Percentiles rank a stretch among this genome's conserved stretches.
These are phyloP conservation scores for Panaeolus cyanescens DNA, from an alignment of 768 basidiomycete species.

Conservation along the genomic window DNA sequence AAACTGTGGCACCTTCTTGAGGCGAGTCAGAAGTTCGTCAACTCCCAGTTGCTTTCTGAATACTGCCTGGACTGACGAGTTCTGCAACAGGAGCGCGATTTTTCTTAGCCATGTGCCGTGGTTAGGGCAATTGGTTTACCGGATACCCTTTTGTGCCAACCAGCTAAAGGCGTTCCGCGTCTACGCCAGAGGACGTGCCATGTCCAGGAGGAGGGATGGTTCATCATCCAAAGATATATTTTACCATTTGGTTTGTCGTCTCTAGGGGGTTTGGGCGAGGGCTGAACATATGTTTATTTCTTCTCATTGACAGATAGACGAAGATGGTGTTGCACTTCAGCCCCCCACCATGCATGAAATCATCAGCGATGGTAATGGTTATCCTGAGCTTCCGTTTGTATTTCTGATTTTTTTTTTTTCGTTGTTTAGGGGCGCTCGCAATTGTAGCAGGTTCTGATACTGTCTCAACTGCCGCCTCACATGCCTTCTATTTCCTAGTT, in stretches of 20 bases:
- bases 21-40: background rate
- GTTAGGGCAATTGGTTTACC: background rate
- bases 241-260: conserved; percentile 25
- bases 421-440: conserved; percentile 12
- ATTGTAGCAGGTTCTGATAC: conserved; percentile 37
- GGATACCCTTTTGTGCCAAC: background rate
- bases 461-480: conserved; percentile 23
- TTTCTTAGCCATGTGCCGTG: background rate
- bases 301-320: conserved; percentile 6
- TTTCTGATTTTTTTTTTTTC: background rate
- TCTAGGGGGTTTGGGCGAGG: background rate
- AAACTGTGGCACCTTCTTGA: conserved; percentile 7
- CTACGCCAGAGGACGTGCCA: background rate
- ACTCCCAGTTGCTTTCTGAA: background rate
- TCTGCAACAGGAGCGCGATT: background rate
- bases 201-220: background rate
- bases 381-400: background rate
- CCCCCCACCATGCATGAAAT: conserved; percentile 3
- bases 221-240: conserved; percentile 24
- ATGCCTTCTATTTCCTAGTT: conserved; percentile 28
- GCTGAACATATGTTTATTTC: background rate
- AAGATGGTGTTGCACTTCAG: conserved; percentile 14
- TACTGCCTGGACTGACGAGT: background rate
- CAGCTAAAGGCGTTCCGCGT: background rate
- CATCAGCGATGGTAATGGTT: background rate